Conservation (phyloP, 2,329 filamentous ascomycete genomes). For the Dactylellina drechsleri region DNA sequence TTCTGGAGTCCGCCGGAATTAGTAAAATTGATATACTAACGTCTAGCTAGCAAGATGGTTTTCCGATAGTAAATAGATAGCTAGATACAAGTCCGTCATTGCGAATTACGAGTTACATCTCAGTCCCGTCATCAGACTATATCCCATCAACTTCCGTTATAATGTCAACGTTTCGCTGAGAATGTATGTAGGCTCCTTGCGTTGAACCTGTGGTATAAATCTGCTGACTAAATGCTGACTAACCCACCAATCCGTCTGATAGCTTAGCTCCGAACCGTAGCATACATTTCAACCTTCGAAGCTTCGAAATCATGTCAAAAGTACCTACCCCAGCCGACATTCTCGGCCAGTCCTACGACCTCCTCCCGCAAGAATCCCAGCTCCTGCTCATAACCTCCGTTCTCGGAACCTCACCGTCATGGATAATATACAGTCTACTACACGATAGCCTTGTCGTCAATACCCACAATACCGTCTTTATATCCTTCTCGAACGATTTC, state of each 20-base stretch:
- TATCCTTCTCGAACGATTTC: constrained; percentile 83
- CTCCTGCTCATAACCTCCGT: constrained; percentile 76
- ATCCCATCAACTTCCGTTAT: too few relatives aligned
- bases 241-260: neutral
- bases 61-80: too few relatives aligned
- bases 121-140: neutral
- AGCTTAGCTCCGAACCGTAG: neutral
- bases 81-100: too few relatives aligned
- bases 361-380: constrained; percentile 69
- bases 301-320: constrained; percentile 31
- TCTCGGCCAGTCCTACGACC: constrained; percentile 66
- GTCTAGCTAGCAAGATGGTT: too few relatives aligned
- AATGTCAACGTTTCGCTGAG: too few relatives aligned
- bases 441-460: constrained; percentile 57
- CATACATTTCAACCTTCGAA: neutral
- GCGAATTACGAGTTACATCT: too few relatives aligned
- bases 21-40: too few relatives aligned
- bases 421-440: constrained; percentile 67
- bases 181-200: too few relatives aligned
- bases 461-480: constrained; percentile 72
- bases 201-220: neutral
- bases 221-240: constrained; percentile 10
- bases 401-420: constrained; percentile 72
- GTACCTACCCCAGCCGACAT: constrained; percentile 40
- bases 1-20: too few relatives aligned